Evolutionary conservation across 495 filamentous ascomycete genomes (phyloP).

Genomic region (Xanthoparmelia taractica): DNA sequence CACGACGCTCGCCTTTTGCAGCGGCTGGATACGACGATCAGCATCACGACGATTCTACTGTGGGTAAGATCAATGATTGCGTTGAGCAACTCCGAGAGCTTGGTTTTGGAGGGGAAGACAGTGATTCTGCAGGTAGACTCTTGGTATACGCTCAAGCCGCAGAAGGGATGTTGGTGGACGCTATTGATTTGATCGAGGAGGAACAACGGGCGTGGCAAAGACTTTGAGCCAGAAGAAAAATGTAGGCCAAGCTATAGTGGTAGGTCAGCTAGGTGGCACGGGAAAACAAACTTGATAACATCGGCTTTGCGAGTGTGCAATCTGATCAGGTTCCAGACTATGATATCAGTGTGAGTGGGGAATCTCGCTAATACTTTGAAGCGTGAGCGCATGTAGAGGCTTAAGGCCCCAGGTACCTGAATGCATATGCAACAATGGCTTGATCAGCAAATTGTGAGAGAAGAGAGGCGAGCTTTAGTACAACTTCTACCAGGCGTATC

Average conservation of each 20-base stretch:
- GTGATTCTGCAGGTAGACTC: slow-evolving; percentile 40
- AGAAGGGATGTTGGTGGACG: slow-evolving; percentile 40
- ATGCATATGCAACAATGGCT: neutral
- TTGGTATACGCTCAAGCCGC: slow-evolving; percentile 46
- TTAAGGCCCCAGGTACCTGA: neutral
- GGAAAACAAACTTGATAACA: neutral
- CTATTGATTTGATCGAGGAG: slow-evolving; percentile 53
- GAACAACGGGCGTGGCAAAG: slow-evolving; percentile 41
- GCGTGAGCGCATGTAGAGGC: neutral
- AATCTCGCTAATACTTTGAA: neutral
- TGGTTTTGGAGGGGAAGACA: slow-evolving; percentile 42
- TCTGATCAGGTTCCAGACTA: neutral
- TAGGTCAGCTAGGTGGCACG: neutral
- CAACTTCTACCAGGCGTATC: neutral
- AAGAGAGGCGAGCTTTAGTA: neutral
- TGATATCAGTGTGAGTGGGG: neutral
- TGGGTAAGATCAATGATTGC: slow-evolving; percentile 37
- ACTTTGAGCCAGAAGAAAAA: neutral
- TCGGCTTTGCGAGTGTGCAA: neutral
- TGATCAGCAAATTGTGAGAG: neutral
- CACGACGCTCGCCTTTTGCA: neutral
- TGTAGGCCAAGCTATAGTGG: neutral
- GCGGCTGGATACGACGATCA: neutral
- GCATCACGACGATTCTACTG: slow-evolving; percentile 6
- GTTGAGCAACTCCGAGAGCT: slow-evolving; percentile 40